Percentiles rank a stretch among this genome's conserved stretches.
Evolutionary conservation across 768 basidiomycete genomes (phyloP).

Genomic region (Mycena albidolilacea): DNA sequence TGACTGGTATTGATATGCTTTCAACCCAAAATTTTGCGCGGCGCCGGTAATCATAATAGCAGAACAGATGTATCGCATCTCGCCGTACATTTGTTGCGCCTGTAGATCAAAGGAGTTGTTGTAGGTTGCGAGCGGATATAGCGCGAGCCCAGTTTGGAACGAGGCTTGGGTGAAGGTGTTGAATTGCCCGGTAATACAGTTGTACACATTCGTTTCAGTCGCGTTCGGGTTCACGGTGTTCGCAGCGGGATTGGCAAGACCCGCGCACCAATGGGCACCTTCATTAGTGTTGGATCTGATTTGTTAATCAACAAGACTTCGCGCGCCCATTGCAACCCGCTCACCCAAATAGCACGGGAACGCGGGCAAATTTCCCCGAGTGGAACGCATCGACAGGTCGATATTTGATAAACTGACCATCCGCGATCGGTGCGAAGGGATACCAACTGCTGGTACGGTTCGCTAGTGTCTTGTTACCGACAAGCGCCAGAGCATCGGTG

Average conservation of each 20-base stretch:
- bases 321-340: constrained; percentile 3
- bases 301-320: neutral
- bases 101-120: constrained; percentile 54
- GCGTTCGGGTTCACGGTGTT: constrained; percentile 57
- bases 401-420: constrained; percentile 50
- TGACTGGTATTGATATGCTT: constrained; percentile 56
- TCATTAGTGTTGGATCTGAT: constrained; percentile 59
- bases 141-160: constrained; percentile 45
- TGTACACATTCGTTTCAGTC: constrained; percentile 56
- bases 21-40: constrained; percentile 37
- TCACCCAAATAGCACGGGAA: constrained; percentile 60
- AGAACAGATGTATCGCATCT: constrained; percentile 59
- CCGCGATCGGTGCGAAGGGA: constrained; percentile 56
- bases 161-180: constrained; percentile 47
- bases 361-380: constrained; percentile 53
- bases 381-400: constrained; percentile 58
- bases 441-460: constrained; percentile 53
- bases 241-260: constrained; percentile 51
- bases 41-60: constrained; percentile 54
- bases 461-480: constrained; percentile 49
- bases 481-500: constrained; percentile 47
- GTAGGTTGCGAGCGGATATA: constrained; percentile 55
- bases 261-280: constrained; percentile 58
- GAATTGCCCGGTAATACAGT: constrained; percentile 58
- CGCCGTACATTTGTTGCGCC: constrained; percentile 63